Evolutionary conservation across 345 rosid species (phyloP).

Genomic region (Salix exigua): DNA sequence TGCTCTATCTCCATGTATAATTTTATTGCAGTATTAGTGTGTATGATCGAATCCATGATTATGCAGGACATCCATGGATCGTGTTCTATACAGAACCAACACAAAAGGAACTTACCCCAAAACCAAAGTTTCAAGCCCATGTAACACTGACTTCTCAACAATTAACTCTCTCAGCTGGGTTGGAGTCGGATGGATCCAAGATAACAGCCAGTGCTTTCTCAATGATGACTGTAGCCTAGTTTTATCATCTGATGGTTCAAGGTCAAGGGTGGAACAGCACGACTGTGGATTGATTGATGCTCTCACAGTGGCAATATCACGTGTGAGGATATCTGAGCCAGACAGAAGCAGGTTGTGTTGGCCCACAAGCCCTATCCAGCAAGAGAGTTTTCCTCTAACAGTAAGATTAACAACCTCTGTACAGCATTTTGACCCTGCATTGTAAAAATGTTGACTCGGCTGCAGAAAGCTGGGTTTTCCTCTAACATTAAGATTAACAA

Average conservation of each 20-base stretch:
- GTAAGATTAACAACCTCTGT: slow-evolving; percentile 16
- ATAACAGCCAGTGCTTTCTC: no score
- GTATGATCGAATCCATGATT: neutral
- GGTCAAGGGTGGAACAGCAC: slow-evolving; percentile 5
- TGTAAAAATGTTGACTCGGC: neutral
- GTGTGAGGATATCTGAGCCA: slow-evolving; percentile 18
- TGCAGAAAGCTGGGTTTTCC: neutral
- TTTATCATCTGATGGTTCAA: slow-evolving; percentile 6
- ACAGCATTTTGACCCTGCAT: slow-evolving; percentile 11
- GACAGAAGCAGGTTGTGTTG: slow-evolving; percentile 11
- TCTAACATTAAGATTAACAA: no score
- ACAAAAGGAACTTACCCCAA: neutral
- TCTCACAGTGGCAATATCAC: slow-evolving; percentile 14
- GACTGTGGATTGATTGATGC: slow-evolving; percentile 11
- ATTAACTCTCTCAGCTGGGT: neutral
- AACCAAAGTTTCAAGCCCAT: slow-evolving; percentile 1
- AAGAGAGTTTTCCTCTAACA: slow-evolving; percentile 16
- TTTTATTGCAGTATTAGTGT: neutral
- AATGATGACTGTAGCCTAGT: neutral
- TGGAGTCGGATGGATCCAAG: neutral
- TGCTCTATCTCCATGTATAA: neutral
- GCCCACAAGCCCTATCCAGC: slow-evolving; percentile 5
- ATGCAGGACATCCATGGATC: slow-evolving; percentile 20
- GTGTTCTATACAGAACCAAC: slow-evolving; percentile 13
- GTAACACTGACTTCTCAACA: neutral